phyloP scores from a whole-genome alignment of 2,329 filamentous ascomycete genomes.

The Diaporthe humulicola region DNA sequence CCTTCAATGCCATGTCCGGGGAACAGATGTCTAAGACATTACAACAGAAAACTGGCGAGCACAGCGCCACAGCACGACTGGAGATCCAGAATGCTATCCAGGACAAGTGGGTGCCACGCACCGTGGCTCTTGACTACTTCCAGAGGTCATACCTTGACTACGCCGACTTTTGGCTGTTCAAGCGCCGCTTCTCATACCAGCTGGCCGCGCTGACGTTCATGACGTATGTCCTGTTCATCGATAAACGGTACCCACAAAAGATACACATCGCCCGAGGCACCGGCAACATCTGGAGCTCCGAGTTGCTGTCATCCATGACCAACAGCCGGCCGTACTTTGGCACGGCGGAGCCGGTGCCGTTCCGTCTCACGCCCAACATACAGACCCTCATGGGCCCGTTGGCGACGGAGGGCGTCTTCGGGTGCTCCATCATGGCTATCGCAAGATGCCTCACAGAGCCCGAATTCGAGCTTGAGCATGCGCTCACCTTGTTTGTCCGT shows the following conservation, averaged over 20 bases:
- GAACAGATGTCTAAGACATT: background rate
- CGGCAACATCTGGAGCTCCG: conserved; percentile 96
- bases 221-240: conserved; percentile 98
- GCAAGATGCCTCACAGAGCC: conserved; percentile 93
- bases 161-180: conserved; percentile 98
- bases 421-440: conserved; percentile 96
- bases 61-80: conserved; percentile 79
- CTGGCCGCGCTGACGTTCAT: conserved; percentile 96
- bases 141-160: conserved; percentile 88
- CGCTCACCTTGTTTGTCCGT: conserved; percentile 92
- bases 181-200: conserved; percentile 95
- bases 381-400: conserved; percentile 97
- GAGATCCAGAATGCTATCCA: conserved; percentile 97
- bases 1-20: background rate
- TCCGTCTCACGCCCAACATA: conserved; percentile 96
- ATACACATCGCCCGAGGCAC: conserved; percentile 89
- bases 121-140: conserved; percentile 89
- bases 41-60: conserved; percentile 75
- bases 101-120: conserved; percentile 90
- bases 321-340: conserved; percentile 88
- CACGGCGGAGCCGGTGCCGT: conserved; percentile 91
- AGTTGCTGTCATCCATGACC: conserved; percentile 92
- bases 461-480: conserved; percentile 91
- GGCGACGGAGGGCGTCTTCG: conserved; percentile 95
- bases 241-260: conserved; percentile 95